Base-by-base conservation (phyloP, 495 filamentous ascomycete species). In the Aspergillus panamensis region DNA sequence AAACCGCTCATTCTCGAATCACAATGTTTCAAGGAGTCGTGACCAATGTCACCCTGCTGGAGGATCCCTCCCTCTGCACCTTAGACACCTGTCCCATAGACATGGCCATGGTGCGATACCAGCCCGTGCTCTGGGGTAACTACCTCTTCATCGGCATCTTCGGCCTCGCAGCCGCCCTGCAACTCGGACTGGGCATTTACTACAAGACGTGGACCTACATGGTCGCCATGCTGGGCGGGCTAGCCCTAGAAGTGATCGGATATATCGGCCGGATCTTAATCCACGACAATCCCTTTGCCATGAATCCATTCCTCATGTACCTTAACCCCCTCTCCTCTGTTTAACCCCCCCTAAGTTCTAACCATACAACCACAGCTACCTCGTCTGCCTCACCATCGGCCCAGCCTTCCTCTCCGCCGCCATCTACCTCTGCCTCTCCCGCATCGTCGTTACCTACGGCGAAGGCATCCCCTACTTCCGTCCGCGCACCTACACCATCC, bases 361-460 rank as follows among this genome's bases (percentile, higher is more conserved):
- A 55, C 14, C 3, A 39, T 1, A 2, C 13, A 9, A 19, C 9
- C 19, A 17, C 44, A 77, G 71, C 25, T 78, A 81, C 54, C 67
- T 84, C 25, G 73, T 86, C 59, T 64, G 58, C 39, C 71, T 84
- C 14, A 84, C 81, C 7, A 80, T 84, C 57, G 80, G 71, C 12
- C 82, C 82, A 2, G 81, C 82, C 50, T 81, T 86, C 59, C 65
- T 85, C 53, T 71, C 76, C 21, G 83, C 82, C 6, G 73, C 73
- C n/a, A 79, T 86, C 61, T 86, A 86, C 60, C 69, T 85, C 25
- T 82, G 76, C 65, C 76, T 86, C 7, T 73, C 75, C 3, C 75
- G 80, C 21, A 78, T 84, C 53, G 73, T 86, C 56, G 72, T 71
- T 19, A 63, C 77, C 14, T 79, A 78, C 60, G 80, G 80, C 37